These are phyloP conservation scores for Lactarius sp. DNA, from an alignment of 768 basidiomycete genomes.

Conservation along the genomic window DNA sequence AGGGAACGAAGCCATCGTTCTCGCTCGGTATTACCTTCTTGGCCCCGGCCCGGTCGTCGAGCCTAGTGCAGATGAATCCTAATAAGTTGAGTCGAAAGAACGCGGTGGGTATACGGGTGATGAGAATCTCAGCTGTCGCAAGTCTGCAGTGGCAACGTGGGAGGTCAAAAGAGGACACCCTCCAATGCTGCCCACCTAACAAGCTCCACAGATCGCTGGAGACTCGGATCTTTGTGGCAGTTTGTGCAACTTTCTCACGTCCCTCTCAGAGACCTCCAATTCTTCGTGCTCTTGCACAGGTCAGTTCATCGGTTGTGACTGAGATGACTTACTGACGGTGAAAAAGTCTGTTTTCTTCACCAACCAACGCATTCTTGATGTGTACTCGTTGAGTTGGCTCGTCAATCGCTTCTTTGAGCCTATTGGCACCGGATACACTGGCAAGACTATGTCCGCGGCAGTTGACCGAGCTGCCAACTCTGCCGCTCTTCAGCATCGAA, in stretches of 20 bases:
- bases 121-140: too few species aligned
- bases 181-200: background rate
- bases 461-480: conserved; percentile 34
- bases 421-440: conserved; percentile 50
- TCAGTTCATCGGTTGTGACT: conserved; percentile 29
- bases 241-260: conserved; percentile 40
- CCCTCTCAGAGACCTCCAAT: conserved; percentile 46
- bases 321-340: conserved; percentile 8
- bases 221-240: conserved; percentile 36
- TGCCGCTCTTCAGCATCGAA: conserved; percentile 41
- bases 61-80: too few species aligned
- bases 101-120: too few species aligned
- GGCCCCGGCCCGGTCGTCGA: too few species aligned
- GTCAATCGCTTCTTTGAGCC: conserved; percentile 48
- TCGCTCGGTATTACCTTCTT: too few species aligned
- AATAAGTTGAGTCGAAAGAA: too few species aligned
- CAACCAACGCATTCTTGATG: conserved; percentile 7
- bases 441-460: conserved; percentile 38
- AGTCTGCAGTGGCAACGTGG: conserved; percentile 48
- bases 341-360: conserved; percentile 8
- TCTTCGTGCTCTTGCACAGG: conserved; percentile 61
- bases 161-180: conserved; percentile 40
- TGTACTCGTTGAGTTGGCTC: conserved; percentile 57
- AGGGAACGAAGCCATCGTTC: too few species aligned
- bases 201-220: conserved; percentile 41